Base-by-base conservation (phyloP, 106 monocot species). In the Acorus calamus region DNA sequence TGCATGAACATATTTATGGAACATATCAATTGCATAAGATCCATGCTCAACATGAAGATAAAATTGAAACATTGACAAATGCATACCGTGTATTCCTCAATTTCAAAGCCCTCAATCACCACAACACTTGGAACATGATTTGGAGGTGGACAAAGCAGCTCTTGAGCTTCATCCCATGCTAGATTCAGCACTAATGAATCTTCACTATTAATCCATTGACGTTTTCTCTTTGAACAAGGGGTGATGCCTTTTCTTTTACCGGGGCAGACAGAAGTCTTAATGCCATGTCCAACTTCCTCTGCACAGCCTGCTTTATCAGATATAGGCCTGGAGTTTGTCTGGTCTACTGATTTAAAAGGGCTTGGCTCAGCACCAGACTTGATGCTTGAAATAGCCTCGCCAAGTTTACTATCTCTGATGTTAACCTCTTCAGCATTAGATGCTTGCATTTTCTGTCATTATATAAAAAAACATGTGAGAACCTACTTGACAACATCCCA, bases 131-230 rank as follows among this genome's bases (percentile, higher is more conserved):
- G 79, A 71, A 66, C 61, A 60, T 51, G 56, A 47, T 77, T 81
- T 53, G 83, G 78, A 70, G 92, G 78, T 48, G 92, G 84, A 6
- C 92, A 82, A 28, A 99, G 74, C 11, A 99, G 79, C 50, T 78
- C 83, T 71, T 99, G 98, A 57, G 98, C 92, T 66, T 88, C 88
- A 52, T 99, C 98, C 98, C 98, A 99, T 47, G 91, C 88, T 42
- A 99, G 49, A 52, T 83, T 99, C 53, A 99, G 68, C 73, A 88
- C 83, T 69, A 86, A 75, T n/a, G 98, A 88, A 3, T 99, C 98
- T 57, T 92, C 86, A 73, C 77, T 88, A 61, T 99, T 85, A 41
- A 99, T 99, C 51, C 83, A 63, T 47, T 92, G 53, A 5, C 98
- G 82, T 70, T 92, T 99, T 57, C 58, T 88, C 75, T 86, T 99